Evolutionary conservation across 2,329 filamentous ascomycete species (phyloP).

Genomic region (Cladosporium sp.): DNA sequence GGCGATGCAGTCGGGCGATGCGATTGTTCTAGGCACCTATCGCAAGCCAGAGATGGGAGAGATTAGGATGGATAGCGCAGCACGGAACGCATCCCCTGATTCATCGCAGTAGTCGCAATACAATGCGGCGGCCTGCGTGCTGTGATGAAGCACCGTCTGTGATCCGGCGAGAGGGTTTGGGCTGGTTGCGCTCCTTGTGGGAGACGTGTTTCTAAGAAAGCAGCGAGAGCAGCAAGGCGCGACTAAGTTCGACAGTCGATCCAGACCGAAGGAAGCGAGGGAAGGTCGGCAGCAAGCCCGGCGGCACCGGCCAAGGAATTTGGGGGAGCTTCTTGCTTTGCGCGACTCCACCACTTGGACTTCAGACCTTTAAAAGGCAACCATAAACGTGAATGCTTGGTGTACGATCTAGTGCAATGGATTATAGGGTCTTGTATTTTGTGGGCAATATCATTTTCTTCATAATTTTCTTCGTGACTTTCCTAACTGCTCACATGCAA

Average conservation of each 20-base stretch:
- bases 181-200: conserved; percentile 3
- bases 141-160: background rate
- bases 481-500: too few relatives aligned
- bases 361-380: conserved; percentile 1
- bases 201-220: conserved; percentile 5
- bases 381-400: background rate
- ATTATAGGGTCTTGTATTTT: too few relatives aligned
- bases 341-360: background rate
- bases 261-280: background rate
- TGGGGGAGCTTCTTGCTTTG: conserved; percentile 1
- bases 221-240: conserved; percentile 8
- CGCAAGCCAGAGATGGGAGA: background rate
- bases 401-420: background rate
- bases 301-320: background rate
- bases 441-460: too few relatives aligned
- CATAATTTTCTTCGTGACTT: too few relatives aligned
- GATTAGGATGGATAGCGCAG: conserved; percentile 13
- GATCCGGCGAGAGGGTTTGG: background rate
- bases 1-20: background rate
- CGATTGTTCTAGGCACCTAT: conserved; percentile 5
- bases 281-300: background rate
- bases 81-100: conserved; percentile 9
- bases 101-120: conserved; percentile 12
- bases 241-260: conserved; percentile 8
- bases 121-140: conserved; percentile 1